Evolutionary conservation across 1,284 basidiomycete species (phyloP), one percentile per base, ranked within the genome.

Genomic region (Cryptococcus sp.): DNA sequence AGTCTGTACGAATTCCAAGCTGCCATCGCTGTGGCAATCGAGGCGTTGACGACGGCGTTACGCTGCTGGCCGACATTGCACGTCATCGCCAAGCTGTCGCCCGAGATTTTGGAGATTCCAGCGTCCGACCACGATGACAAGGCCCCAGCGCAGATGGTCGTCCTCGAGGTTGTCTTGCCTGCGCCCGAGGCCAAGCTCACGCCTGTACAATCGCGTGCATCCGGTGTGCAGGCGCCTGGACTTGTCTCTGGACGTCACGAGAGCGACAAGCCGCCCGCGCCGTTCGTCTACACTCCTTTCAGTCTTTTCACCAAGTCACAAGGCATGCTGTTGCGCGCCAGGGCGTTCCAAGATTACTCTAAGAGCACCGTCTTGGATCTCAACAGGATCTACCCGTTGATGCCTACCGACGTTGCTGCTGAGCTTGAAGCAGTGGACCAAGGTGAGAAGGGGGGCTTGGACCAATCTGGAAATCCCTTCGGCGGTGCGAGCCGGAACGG

Each of bases 241-340:
- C 68, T 71, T 49, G 68, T 60, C 51, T 75, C 64, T 47, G 67
- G 66, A 27, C 71, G 74, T 45, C 67, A 70, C 50, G 76, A 78
- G 56, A 74, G 68, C 39, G 77, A 80, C 60, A 78, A 77, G 62
- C 72, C 79, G 3, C 78, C 78, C 11, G 73, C 78, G 2, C 81
- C 81, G 1, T 83, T 82, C 66, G 80, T 82, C 51, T 82, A 81
- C 71, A 80, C 80, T 3, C 82, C 82, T 1, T 82, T 79, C 75
- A 77, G 75, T 45, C 73, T 83, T 7, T 83, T 82, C 66, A 71
- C 77, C 65, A 80, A 80, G 61, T 75, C 79, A 23, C 82, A 83
- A 50, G 57, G 65, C 27, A 81, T 81, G 79, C 70, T 81, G 38
- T 67, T 81, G 20, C 71, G 77, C 16, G 76, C 79, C 5, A 72